phyloP scores from a whole-genome alignment of 1,284 basidiomycete genomes.

The Boletus subluridellus region DNA sequence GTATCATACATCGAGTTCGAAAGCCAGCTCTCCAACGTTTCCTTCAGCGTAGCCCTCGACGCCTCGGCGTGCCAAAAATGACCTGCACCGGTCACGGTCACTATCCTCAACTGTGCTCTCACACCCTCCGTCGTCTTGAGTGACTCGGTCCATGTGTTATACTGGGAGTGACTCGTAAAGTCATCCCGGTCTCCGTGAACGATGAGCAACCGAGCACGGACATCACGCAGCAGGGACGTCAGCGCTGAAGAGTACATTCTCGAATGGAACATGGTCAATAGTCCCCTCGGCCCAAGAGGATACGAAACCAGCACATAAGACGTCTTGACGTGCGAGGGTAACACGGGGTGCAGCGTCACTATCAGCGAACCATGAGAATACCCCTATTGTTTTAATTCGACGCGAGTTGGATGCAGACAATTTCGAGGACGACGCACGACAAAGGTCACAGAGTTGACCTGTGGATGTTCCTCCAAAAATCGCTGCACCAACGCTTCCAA shows the following conservation, averaged over 20 bases:
- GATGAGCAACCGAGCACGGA: constrained; percentile 52
- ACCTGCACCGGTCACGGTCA: constrained; percentile 40
- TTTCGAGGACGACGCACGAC: constrained; percentile 41
- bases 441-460: constrained; percentile 49
- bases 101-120: constrained; percentile 24
- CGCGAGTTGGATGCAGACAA: not conserved
- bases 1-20: not conserved
- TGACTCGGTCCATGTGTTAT: constrained; percentile 51
- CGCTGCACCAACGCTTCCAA: constrained; percentile 58
- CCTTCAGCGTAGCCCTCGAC: constrained; percentile 20
- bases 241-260: constrained; percentile 51
- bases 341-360: constrained; percentile 56
- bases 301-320: constrained; percentile 74
- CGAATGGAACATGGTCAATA: constrained; percentile 67
- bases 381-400: constrained; percentile 45
- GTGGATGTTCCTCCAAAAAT: constrained; percentile 44
- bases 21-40: constrained; percentile 25
- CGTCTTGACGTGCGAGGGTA: constrained; percentile 46
- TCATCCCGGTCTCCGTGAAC: constrained; percentile 69
- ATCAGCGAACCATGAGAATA: constrained; percentile 79
- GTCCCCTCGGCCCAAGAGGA: constrained; percentile 63
- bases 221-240: constrained; percentile 44
- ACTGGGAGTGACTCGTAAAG: constrained; percentile 58
- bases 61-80: constrained; percentile 45
- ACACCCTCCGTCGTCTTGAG: constrained; percentile 33